Conservation (phyloP, 352 stramenopile species). For the Phytophthora podocarpi region DNA sequence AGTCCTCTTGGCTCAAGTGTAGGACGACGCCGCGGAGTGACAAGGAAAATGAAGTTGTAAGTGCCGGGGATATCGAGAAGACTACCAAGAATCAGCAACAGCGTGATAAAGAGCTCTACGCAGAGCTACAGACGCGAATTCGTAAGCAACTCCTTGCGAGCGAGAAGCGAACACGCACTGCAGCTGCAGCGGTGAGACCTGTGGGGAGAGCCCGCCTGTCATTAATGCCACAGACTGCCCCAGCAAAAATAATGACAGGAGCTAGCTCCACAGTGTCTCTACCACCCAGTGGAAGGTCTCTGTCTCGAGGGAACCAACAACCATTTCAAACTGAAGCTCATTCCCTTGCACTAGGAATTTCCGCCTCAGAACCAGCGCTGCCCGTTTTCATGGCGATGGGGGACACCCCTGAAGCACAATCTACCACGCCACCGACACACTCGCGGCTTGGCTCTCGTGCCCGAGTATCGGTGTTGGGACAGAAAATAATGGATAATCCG, state of each 20-base stretch:
- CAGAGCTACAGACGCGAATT: slow-evolving; percentile 25
- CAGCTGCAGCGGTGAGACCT: slow-evolving; percentile 18
- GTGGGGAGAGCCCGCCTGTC: too few relatives aligned
- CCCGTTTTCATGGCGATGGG: neutral
- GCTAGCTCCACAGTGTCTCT: slow-evolving; percentile 15
- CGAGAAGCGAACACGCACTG: slow-evolving; percentile 30
- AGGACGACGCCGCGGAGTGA: slow-evolving; percentile 13
- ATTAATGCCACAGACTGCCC: slow-evolving; percentile 26
- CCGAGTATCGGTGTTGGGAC: slow-evolving; percentile 25
- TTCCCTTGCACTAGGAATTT: neutral
- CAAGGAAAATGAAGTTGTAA: slow-evolving; percentile 2
- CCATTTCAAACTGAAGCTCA: neutral
- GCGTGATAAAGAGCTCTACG: slow-evolving; percentile 25
- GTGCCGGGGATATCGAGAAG: neutral
- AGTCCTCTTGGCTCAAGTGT: slow-evolving; percentile 12
- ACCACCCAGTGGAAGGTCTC: neutral
- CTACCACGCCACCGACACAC: slow-evolving; percentile 2
- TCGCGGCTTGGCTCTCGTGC: slow-evolving; percentile 16
- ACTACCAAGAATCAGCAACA: slow-evolving; percentile 4
- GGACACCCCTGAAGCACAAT: neutral
- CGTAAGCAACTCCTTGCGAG: slow-evolving; percentile 28
- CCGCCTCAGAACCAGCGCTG: slow-evolving; percentile 18
- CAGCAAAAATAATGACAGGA: slow-evolving; percentile 10
- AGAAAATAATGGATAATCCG: slow-evolving; percentile 14
- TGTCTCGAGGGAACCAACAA: slow-evolving; percentile 4